phyloP scores from a whole-genome alignment of 352 stramenopile genomes.

The Globisporangium viniferum region DNA sequence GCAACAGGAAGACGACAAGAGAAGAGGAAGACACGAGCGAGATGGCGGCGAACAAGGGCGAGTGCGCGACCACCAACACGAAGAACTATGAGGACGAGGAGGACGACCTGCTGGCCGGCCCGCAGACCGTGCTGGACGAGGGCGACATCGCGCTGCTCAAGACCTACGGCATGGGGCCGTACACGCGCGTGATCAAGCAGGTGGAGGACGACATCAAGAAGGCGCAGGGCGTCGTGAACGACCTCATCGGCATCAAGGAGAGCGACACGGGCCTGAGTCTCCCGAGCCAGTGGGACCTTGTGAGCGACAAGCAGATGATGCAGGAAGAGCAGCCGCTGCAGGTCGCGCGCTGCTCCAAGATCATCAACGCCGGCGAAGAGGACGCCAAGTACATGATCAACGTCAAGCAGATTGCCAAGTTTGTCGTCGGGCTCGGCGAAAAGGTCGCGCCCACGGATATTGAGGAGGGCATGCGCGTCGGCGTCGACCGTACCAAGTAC shows the following conservation, averaged over 20 bases:
- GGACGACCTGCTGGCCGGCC: slow-evolving; percentile 77
- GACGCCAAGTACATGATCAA: slow-evolving; percentile 99
- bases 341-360: slow-evolving; percentile 96
- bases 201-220: slow-evolving; percentile 99
- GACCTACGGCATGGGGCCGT: slow-evolving; percentile 97
- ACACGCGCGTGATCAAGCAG: slow-evolving; percentile 95
- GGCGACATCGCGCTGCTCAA: slow-evolving; percentile 99
- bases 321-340: slow-evolving; percentile 97
- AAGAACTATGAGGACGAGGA: slow-evolving; percentile 95
- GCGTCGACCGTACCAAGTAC: slow-evolving; percentile 97
- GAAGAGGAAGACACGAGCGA: not conserved
- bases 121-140: slow-evolving; percentile 86
- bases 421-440: slow-evolving; percentile 97
- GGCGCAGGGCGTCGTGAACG: slow-evolving; percentile 90
- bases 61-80: slow-evolving; percentile 96
- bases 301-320: slow-evolving; percentile 99
- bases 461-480: slow-evolving; percentile 99
- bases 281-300: slow-evolving; percentile 98
- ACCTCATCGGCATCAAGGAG: slow-evolving; percentile 97
- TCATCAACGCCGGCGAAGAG: slow-evolving; percentile 92
- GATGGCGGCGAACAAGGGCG: slow-evolving; percentile 45
- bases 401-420: slow-evolving; percentile 99
- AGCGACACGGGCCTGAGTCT: slow-evolving; percentile 98
- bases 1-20: not conserved
- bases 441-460: slow-evolving; percentile 99